A percentile compares a stretch with the other conserved stretches of the same genome.
Conservation (phyloP, 768 basidiomycete genomes). For the Auricularia heimuer region DNA sequence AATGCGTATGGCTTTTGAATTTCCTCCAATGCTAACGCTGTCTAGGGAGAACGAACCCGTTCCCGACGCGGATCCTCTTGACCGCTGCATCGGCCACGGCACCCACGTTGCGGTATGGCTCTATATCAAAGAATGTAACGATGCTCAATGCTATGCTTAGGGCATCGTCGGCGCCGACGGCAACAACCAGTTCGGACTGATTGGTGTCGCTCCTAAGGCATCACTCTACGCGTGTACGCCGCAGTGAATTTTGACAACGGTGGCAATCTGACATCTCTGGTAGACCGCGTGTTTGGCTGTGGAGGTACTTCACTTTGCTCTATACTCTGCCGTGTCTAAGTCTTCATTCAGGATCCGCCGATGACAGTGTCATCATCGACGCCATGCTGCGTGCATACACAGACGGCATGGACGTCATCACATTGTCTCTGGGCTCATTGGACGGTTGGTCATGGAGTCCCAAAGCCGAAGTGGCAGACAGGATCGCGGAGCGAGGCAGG, state of each 20-base stretch:
- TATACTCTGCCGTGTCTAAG: not conserved
- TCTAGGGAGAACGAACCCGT: not conserved
- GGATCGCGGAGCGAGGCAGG: conserved; percentile 46
- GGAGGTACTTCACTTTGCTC: conserved; percentile 28
- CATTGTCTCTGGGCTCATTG: conserved; percentile 52
- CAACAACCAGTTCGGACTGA: conserved; percentile 52
- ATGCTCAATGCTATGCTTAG: conserved; percentile 9
- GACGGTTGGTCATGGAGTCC: conserved; percentile 56
- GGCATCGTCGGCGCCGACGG: conserved; percentile 43
- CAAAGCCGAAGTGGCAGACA: conserved; percentile 44
- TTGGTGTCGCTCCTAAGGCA: conserved; percentile 58
- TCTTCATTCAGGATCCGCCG: conserved; percentile 17
- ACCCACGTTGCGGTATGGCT: conserved; percentile 39
- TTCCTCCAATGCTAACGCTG: too few relatives aligned
- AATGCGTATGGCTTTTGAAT: too few relatives aligned
- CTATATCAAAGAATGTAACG: not conserved
- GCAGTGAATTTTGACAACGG: not conserved
- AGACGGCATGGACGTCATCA: conserved; percentile 54
- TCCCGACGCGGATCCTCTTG: not conserved
- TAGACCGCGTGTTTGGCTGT: conserved; percentile 52
- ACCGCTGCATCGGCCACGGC: conserved; percentile 39
- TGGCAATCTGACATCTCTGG: not conserved
- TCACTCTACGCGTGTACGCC: conserved; percentile 32
- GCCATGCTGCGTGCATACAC: conserved; percentile 41
- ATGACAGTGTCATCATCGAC: conserved; percentile 31